Conservation (phyloP, 2,329 filamentous ascomycete genomes). For the Leptodontidium sp. region DNA sequence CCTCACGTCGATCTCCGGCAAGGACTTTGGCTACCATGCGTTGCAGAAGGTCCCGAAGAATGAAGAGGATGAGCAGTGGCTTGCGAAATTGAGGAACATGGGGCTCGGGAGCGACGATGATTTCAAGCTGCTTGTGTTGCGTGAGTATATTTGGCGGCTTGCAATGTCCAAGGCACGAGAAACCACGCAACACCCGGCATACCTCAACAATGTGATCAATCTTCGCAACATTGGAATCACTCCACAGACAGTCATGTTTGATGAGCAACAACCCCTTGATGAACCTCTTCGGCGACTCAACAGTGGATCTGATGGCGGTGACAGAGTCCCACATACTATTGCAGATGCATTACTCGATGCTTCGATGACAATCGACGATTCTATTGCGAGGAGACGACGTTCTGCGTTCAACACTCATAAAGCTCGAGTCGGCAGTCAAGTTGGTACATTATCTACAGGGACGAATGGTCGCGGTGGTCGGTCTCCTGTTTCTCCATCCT, state of each 20-base stretch:
- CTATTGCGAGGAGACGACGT: conserved; percentile 61
- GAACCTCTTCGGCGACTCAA: conserved; percentile 48
- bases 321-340: conserved; percentile 70
- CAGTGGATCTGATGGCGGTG: conserved; percentile 47
- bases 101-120: conserved; percentile 87
- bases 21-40: conserved; percentile 63
- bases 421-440: conserved; percentile 52
- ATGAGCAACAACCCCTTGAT: conserved; percentile 70
- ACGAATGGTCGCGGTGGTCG: conserved; percentile 32
- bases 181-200: conserved; percentile 39
- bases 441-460: conserved; percentile 26
- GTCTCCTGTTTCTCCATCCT: conserved; percentile 39
- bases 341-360: conserved; percentile 91
- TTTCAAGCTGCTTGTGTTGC: conserved; percentile 82
- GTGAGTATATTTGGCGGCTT: conserved; percentile 91
- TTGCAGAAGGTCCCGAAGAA: conserved; percentile 75
- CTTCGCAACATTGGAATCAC: conserved; percentile 80
- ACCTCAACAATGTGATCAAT: conserved; percentile 76
- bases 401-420: conserved; percentile 61
- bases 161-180: conserved; percentile 67
- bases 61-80: conserved; percentile 94
- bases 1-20: conserved; percentile 61
- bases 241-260: conserved; percentile 91
- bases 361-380: conserved; percentile 83
- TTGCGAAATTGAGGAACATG: conserved; percentile 83